These are phyloP conservation scores for Verbascum thapsus DNA, from an alignment of 257 asterid genomes.

Conservation along the genomic window DNA sequence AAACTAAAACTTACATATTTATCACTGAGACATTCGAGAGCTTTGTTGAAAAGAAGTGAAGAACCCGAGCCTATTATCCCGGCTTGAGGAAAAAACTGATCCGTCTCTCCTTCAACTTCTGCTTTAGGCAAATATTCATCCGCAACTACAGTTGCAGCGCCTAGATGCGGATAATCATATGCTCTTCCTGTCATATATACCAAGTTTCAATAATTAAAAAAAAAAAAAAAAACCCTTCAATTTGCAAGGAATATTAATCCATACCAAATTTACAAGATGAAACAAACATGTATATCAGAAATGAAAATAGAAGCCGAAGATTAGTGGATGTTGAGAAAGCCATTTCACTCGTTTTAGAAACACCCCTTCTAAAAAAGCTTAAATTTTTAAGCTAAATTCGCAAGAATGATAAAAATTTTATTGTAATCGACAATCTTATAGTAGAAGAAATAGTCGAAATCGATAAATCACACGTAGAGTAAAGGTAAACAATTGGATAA, in stretches of 20 bases:
- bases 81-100: conserved; percentile 35
- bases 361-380: conserved; percentile 1
- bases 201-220: neutral
- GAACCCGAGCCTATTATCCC: conserved; percentile 44
- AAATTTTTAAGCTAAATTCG: neutral
- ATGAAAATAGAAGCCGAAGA: conserved; percentile 30
- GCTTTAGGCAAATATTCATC: conserved; percentile 59
- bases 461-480: conserved; percentile 26
- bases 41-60: conserved; percentile 49
- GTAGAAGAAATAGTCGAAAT: conserved; percentile 23
- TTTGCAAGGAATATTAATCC: conserved; percentile 1
- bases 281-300: conserved; percentile 39
- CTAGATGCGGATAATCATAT: conserved; percentile 46
- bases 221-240: neutral
- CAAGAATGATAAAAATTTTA: neutral
- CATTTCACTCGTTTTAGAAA: conserved; percentile 35
- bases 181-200: conserved; percentile 49
- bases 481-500: conserved; percentile 40
- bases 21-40: conserved; percentile 62
- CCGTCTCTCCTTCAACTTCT: conserved; percentile 43
- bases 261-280: conserved; percentile 44
- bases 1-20: conserved; percentile 45
- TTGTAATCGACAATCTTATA: conserved; percentile 27
- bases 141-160: conserved; percentile 63
- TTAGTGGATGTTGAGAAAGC: conserved; percentile 36